Evolutionary conservation across 345 rosid species (phyloP), one percentile per base, ranked within the genome.

Genomic region (Lepidium didymum): DNA sequence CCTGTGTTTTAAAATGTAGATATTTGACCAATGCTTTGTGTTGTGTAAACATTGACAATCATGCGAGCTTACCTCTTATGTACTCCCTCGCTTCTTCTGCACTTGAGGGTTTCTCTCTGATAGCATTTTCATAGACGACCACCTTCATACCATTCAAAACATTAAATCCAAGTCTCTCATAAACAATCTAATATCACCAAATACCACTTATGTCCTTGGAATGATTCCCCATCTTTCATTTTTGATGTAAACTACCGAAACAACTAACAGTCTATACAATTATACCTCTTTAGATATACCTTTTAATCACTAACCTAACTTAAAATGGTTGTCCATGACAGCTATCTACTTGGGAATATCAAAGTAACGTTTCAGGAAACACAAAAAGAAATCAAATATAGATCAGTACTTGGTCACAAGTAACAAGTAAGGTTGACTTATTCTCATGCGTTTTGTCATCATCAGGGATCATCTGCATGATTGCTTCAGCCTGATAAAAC

Each of bases 61-160:
- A 41, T 61, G 46, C 12, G 47, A 56, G 65, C 68, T 19, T 63
- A 86, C 95, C 92, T 87, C 85, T 81, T 33, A 92, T 73, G 69
- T 85, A 93, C 67, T 77, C 79, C 56, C 84, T 68, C 37, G 96
- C 96, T 81, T 90, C 97, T 79, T 84, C 87, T 55, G 72, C 81
- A 69, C 73, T 72, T 21, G 85, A 87, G 51, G 96, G 96, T 78
- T 90, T 90, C 80, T 90, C 97, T 81, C 96, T 86, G 31, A 90
- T 67, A 3, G 44, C 74, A 79, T 85, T 90, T 81, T 87, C 92
- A 81, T 86, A 85, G 79, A 88, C 88, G 25, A 88, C 97, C 80
- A 94, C 99, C 95, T 94, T 62, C 66, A 68, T 29, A 44, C 53
- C 36, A 54, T 37, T 53, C 21, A 67, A 19, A 59, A 18, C 44